Evolutionary conservation across 768 basidiomycete species (phyloP), one percentile per base, ranked within the genome.

Genomic region (Tylopilus felleus): DNA sequence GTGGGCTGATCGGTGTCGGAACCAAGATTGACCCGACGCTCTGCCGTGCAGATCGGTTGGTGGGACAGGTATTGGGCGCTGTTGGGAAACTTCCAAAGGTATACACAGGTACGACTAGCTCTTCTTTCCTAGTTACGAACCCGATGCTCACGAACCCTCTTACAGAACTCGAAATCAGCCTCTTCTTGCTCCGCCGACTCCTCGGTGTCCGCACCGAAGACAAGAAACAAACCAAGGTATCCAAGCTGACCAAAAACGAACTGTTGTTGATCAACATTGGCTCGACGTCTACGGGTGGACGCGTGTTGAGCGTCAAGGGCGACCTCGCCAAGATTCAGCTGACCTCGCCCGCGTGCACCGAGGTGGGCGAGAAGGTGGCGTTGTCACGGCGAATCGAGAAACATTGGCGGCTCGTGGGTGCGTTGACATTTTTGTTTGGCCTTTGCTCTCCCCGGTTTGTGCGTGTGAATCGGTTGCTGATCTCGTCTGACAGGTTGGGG

Each of bases 171-270:
- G 93, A 95, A 72, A 93, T 95, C 68, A 90, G 84, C 62, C 78
- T 95, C 62, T 99, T 98, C 86, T 77, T 98, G 29, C 87, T 99
- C 31, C 90, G 97, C 56, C 85, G 97, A 55, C 75, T 98, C 50
- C 83, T 98, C n/a, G 96, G 97, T 69, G 97, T 99, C 58, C 94
- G 95, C 73, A 93, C 94, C 22, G 96, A 98, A 72, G 97, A 98
- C 76, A 97, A 95, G 78, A 99, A 98, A 71, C 92, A 95, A 70
- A 97, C 97, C 21, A 99, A 94, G 73, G 91, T 93, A 22, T 79
- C 90, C 49, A 97, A 97, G 71, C 81, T 97, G 42, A 80, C 84
- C 54, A 96, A 96, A 74, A 88, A 88, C 72, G 95, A 97, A 73
- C 80, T 95, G 2, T 74, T 98, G 3, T 82, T 98, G 57, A 95